Conservation (phyloP, 495 filamentous ascomycete species). For the Lichenothelia convexa region DNA sequence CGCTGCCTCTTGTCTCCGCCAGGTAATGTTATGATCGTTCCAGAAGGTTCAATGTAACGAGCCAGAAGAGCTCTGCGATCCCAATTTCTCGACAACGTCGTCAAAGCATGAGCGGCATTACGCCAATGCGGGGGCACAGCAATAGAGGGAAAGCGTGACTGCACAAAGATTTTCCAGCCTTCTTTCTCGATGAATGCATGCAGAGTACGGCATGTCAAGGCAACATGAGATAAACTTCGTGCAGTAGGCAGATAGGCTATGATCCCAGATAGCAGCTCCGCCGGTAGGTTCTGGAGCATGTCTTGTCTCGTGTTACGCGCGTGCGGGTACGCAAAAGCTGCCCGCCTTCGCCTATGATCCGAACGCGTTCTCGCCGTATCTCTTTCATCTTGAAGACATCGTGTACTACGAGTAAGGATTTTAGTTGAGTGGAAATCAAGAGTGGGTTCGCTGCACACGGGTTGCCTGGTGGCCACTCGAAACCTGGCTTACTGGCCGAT, state of each 20-base stretch:
- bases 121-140: conserved; percentile 27
- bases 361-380: neutral
- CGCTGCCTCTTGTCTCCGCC: conserved; percentile 7
- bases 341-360: too few relatives aligned
- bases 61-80: conserved; percentile 40
- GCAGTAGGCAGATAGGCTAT: conserved; percentile 33
- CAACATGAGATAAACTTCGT: conserved; percentile 27
- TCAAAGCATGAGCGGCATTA: conserved; percentile 36
- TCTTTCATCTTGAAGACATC: neutral
- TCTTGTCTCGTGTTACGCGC: too few relatives aligned
- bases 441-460: too few relatives aligned
- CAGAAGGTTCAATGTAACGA: conserved; percentile 29
- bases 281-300: conserved; percentile 34
- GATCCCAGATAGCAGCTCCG: conserved; percentile 42
- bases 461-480: too few relatives aligned
- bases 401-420: too few relatives aligned
- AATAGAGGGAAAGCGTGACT: conserved; percentile 32
- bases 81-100: conserved; percentile 38
- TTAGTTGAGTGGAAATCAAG: too few relatives aligned
- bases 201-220: conserved; percentile 32
- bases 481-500: too few relatives aligned
- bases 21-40: conserved; percentile 9
- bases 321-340: too few relatives aligned
- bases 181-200: conserved; percentile 31
- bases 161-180: conserved; percentile 40